Conservation (phyloP, 805 yeast genomes). For the Kodamaea fukazawae region DNA sequence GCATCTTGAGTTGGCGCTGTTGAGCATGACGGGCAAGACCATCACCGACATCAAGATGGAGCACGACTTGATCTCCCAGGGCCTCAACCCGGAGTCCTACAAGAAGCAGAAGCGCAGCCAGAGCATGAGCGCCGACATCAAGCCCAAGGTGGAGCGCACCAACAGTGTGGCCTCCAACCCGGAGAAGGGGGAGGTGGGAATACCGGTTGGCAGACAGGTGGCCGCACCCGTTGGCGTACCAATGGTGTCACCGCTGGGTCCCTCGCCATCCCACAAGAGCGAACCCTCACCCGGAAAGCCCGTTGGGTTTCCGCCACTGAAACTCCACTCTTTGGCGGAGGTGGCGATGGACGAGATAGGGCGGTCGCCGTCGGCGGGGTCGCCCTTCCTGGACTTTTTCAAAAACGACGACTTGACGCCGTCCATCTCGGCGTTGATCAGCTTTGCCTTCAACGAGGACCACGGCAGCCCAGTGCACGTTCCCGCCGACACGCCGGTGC, state of each 20-base stretch:
- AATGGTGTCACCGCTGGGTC: too few species aligned
- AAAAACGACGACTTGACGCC: constrained; percentile 26
- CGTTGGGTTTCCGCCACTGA: constrained; percentile 3
- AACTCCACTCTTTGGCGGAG: constrained; percentile 33
- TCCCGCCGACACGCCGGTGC: background rate
- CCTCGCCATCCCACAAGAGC: too few species aligned
- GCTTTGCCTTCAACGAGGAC: constrained; percentile 30
- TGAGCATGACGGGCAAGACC: constrained; percentile 56
- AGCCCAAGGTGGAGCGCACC: too few species aligned
- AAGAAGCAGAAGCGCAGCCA: constrained; percentile 21
- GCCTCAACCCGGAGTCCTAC: constrained; percentile 46
- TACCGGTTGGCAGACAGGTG: too few species aligned
- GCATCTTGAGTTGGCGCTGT: constrained; percentile 55
- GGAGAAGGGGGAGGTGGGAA: too few species aligned
- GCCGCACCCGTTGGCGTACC: too few species aligned
- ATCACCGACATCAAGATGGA: constrained; percentile 50
- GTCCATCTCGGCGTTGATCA: constrained; percentile 37
- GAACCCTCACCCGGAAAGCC: too few species aligned
- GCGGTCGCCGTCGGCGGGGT: constrained; percentile 8
- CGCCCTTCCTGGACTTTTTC: constrained; percentile 1
- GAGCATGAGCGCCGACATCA: constrained; percentile 2
- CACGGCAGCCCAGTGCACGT: constrained; percentile 4
- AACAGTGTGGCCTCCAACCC: too few species aligned
- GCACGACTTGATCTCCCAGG: constrained; percentile 47
- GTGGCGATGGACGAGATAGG: constrained; percentile 33